These are phyloP conservation scores for Triticum aestivum DNA, from an alignment of 176 grass and related monocot genomes.

Conservation along the genomic window IWGSC_CS_RefSeq_v2.1 NC_057813.1:226960221-226960720, in stretches of 20 bases:
- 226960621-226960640: neutral
- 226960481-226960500: neutral
- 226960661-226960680: neutral
- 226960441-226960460: too few species aligned
- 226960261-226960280: too few species aligned
- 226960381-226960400: too few species aligned
- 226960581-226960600: neutral
- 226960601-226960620: neutral
- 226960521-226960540: neutral
- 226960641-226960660: neutral
- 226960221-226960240: too few species aligned
- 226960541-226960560: neutral
- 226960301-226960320: too few species aligned
- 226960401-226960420: too few species aligned
- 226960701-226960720: neutral
- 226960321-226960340: too few species aligned
- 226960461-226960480: neutral
- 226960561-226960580: neutral
- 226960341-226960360: too few species aligned
- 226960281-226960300: too few species aligned
- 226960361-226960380: too few species aligned
- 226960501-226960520: neutral
- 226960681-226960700: neutral
- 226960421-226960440: too few species aligned
- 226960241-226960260: too few species aligned